Conservation (phyloP, 768 basidiomycete genomes). For the Boletus sp. region DNA sequence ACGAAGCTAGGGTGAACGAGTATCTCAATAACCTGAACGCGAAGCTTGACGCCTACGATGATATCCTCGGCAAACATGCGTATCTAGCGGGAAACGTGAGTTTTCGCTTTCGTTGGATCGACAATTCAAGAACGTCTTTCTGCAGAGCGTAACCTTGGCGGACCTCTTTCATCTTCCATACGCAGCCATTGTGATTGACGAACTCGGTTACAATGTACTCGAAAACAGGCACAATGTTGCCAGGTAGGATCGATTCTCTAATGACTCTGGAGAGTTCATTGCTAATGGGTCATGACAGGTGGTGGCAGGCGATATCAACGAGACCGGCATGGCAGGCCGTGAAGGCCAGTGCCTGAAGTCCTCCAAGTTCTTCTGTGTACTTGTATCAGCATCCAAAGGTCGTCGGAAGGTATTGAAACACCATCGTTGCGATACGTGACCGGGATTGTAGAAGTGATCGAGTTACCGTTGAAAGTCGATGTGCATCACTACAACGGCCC, state of each 20-base stretch:
- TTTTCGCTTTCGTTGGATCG: not conserved
- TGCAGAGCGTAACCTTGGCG: constrained; percentile 41
- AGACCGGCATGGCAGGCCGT: constrained; percentile 48
- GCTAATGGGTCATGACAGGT: constrained; percentile 30
- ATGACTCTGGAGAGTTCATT: no score
- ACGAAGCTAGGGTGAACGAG: constrained; percentile 24
- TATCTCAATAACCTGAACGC: constrained; percentile 26
- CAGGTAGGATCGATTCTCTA: constrained; percentile 14
- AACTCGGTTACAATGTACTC: constrained; percentile 19
- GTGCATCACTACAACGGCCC: not conserved
- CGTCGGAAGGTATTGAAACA: not conserved
- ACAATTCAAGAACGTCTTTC: not conserved
- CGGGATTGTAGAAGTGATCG: not conserved
- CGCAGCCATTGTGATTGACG: constrained; percentile 29
- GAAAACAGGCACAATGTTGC: constrained; percentile 24
- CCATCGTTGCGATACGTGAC: not conserved
- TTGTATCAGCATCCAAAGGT: not conserved
- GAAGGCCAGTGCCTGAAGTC: constrained; percentile 31
- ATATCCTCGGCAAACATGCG: constrained; percentile 47
- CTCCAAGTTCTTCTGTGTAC: not conserved
- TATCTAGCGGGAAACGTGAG: constrained; percentile 58
- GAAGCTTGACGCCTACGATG: constrained; percentile 51
- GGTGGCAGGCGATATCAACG: constrained; percentile 49
- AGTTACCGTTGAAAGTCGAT: not conserved
- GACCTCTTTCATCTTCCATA: constrained; percentile 46